Conservation (phyloP, 129 eudicot species). For the Pseudognaphalium luteoalbum region DNA sequence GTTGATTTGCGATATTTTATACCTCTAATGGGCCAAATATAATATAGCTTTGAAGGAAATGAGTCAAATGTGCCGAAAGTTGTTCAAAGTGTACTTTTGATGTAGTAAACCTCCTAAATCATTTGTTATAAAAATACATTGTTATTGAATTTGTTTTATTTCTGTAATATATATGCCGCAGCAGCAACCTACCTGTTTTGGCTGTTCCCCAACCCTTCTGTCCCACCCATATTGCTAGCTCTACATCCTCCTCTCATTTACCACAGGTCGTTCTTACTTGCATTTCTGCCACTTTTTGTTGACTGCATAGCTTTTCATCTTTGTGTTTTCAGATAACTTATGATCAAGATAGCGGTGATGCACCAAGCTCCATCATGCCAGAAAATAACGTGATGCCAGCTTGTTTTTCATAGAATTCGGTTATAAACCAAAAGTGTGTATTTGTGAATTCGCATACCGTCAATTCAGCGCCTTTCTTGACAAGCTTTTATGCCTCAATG, state of each 20-base stretch:
- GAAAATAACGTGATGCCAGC: constrained; percentile 13
- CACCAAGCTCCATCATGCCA: constrained; percentile 19
- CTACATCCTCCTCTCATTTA: background rate
- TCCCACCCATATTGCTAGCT: background rate
- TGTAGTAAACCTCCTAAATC: background rate
- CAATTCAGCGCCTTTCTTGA: constrained; percentile 34
- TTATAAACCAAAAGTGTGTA: constrained; percentile 32
- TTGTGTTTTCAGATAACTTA: constrained; percentile 27
- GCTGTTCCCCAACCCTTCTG: background rate
- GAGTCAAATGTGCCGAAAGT: no score
- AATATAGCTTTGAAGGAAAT: no score
- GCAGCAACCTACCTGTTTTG: background rate
- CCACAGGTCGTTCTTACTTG: background rate
- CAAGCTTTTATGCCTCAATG: constrained; percentile 27
- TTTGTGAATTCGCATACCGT: constrained; percentile 29
- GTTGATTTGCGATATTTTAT: background rate
- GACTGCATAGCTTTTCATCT: background rate
- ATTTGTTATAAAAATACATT: background rate
- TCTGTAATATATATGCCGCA: background rate
- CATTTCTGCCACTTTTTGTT: background rate
- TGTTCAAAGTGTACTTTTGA: background rate
- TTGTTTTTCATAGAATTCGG: constrained; percentile 27
- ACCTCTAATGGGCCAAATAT: background rate
- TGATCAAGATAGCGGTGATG: constrained; percentile 26
- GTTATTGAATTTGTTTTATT: background rate